Conservation (phyloP, 2,329 filamentous ascomycete species). For the Aspergillus thermomutatus region DNA sequence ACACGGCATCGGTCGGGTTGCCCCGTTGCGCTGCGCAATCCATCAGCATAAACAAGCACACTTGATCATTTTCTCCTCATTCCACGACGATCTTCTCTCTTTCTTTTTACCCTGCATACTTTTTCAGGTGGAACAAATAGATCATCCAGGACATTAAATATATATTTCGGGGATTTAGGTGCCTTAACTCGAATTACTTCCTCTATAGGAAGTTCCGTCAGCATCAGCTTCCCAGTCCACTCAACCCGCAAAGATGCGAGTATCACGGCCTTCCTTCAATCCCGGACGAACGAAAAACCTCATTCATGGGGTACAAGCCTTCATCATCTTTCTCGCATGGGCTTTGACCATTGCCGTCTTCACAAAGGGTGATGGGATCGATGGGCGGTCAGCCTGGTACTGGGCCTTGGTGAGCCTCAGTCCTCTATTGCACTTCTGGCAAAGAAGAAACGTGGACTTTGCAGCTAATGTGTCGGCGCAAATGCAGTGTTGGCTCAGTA, state of each 20-base stretch:
- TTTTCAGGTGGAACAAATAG: neutral
- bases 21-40: slow-evolving; percentile 19
- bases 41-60: slow-evolving; percentile 22
- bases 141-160: neutral
- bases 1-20: slow-evolving; percentile 22
- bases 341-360: slow-evolving; percentile 58
- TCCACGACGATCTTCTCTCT: neutral
- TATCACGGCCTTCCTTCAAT: slow-evolving; percentile 37
- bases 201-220: slow-evolving; percentile 9
- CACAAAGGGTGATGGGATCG: slow-evolving; percentile 52
- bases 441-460: neutral
- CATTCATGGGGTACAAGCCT: slow-evolving; percentile 52
- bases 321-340: slow-evolving; percentile 58
- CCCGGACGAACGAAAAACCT: slow-evolving; percentile 56
- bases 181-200: neutral
- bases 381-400: slow-evolving; percentile 55
- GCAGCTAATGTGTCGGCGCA: neutral
- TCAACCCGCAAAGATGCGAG: slow-evolving; percentile 20
- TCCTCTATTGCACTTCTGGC: neutral
- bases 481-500: slow-evolving; percentile 56
- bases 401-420: slow-evolving; percentile 52
- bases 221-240: slow-evolving; percentile 20
- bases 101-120: neutral
- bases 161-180: neutral
- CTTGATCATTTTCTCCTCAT: slow-evolving; percentile 8